Evolutionary conservation across 108 stramenopile genomes (phyloP).

Genomic region (Poteriospumella lacustris): DNA sequence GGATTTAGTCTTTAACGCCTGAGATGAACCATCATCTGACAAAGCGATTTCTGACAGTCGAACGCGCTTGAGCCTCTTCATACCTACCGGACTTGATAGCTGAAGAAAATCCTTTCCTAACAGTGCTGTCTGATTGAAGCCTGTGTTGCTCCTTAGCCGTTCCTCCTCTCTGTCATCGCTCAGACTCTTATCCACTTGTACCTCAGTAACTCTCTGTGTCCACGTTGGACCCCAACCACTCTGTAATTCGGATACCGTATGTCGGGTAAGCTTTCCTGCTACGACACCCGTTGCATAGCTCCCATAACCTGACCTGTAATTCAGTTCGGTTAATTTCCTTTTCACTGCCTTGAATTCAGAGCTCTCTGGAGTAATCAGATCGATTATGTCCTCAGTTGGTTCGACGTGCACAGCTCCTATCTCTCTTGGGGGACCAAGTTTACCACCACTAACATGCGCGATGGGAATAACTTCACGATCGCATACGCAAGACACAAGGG

Average conservation of each 20-base stretch:
- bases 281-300: slow-evolving; percentile 6
- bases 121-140: slow-evolving; percentile 6
- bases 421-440: slow-evolving; percentile 1
- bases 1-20: slow-evolving; percentile 7
- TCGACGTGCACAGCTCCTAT: slow-evolving; percentile 6
- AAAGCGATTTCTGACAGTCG: slow-evolving; percentile 7
- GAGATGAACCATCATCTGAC: slow-evolving; percentile 7
- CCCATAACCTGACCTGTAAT: slow-evolving; percentile 7
- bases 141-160: slow-evolving; percentile 6
- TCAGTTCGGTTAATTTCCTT: slow-evolving; percentile 8
- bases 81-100: slow-evolving; percentile 6
- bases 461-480: slow-evolving; percentile 7
- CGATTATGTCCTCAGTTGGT: slow-evolving; percentile 7
- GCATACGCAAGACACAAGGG: slow-evolving; percentile 6
- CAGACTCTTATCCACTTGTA: not conserved
- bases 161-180: slow-evolving; percentile 6
- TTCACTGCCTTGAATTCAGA: slow-evolving; percentile 7
- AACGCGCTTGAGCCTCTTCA: slow-evolving; percentile 6
- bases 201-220: not conserved
- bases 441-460: slow-evolving; percentile 6
- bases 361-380: slow-evolving; percentile 7
- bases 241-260: slow-evolving; percentile 7
- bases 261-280: slow-evolving; percentile 6
- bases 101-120: slow-evolving; percentile 8
- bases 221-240: slow-evolving; percentile 6